These are phyloP conservation scores for Backusella liffmaniae DNA, from an alignment of 192 early-diverging fungal species.

Conservation along the genomic window DNA sequence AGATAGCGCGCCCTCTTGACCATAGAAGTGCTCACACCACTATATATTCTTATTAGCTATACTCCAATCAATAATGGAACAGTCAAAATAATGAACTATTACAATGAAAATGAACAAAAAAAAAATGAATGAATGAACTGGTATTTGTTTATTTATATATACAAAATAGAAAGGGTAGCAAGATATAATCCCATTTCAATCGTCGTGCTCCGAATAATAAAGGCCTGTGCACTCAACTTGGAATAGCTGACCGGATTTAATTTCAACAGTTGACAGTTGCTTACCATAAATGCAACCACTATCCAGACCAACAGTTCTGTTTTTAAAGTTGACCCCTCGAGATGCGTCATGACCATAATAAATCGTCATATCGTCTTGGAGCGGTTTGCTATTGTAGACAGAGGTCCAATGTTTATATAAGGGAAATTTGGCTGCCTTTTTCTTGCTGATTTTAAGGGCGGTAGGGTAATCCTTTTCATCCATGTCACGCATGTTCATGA, in stretches of 20 bases:
- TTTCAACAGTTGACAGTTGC: constrained; percentile 53
- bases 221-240: constrained; percentile 23
- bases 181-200: not conserved
- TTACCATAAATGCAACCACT: constrained; percentile 69
- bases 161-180: not conserved
- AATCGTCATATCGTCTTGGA: constrained; percentile 23
- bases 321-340: constrained; percentile 51
- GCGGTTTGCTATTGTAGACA: not conserved
- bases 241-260: constrained; percentile 17
- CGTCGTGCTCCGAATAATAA: not conserved
- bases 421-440: constrained; percentile 32
- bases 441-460: constrained; percentile 37
- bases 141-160: constrained; percentile 7
- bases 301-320: constrained; percentile 62
- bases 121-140: not conserved
- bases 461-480: constrained; percentile 38
- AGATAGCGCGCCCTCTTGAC: too few species aligned
- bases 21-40: too few species aligned
- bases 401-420: constrained; percentile 22
- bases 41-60: too few species aligned
- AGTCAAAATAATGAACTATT: not conserved
- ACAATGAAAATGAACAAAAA: not conserved
- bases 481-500: constrained; percentile 63
- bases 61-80: not conserved
- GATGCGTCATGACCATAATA: constrained; percentile 74